Base-by-base conservation (phyloP, 2,329 filamentous ascomycete species). In the Colletotrichum godetiae region DNA sequence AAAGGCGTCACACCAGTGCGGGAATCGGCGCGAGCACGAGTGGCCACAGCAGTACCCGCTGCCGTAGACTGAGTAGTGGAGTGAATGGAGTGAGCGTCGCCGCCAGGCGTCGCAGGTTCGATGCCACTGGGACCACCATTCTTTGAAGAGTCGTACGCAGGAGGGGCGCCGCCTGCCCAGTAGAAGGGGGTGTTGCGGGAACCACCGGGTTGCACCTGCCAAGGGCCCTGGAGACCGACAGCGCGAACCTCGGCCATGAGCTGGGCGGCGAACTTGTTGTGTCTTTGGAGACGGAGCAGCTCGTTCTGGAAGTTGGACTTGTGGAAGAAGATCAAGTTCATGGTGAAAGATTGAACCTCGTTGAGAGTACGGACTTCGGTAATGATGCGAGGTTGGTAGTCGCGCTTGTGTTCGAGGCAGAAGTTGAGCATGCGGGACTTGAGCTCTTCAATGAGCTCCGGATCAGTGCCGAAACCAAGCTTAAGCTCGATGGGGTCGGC, bases 271-370 rank as follows among this genome's bases (percentile, higher is more conserved):
- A 98, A 98, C 80, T 95, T 97, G 87, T 98, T 98, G 78, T 97
- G 94, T 22, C 96, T 91, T 77, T 93, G 94, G 2, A 98, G 89
- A 84, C 96, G 95, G 29, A 98, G 88, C 57, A 97, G 87, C 81
- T 98, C 96, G 80, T 98, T 98, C 81, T 98, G 96, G 90, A 94
- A 98, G 82, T 96, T 98, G 72, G 93, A 95, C 83, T 98, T 98
- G 89, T 98, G 97, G 87, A 98, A 98, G 86, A 98, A 98, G 79
- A 98, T 92, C 69, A 98, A 91, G 82, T 98, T 98, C 79, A 98
- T 89, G 4, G 92, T 95, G 79, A 97, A 92, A 6, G 93, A 94
- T 80, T 96, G 94, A 46, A 95, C 94, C 78, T 98, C 92, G 29
- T 92, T 91, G 64, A 98, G 92, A 10, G 91, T 91, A 29, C 90